Evolutionary conservation across 371 early-diverging fungal genomes (phyloP).

Genomic region (Mucor velutinosus): DNA sequence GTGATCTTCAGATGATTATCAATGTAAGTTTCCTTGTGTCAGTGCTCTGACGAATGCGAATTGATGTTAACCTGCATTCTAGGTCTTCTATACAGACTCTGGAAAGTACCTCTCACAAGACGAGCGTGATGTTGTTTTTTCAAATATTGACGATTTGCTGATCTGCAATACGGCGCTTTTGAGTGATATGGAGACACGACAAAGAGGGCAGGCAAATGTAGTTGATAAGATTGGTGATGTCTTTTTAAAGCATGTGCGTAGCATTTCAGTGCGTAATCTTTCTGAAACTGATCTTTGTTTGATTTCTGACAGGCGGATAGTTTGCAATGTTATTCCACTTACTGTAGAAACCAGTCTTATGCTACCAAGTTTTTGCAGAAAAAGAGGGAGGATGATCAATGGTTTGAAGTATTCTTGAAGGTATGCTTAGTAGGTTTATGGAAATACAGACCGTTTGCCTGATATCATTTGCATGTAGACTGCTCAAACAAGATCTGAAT

Average conservation of each 20-base stretch:
- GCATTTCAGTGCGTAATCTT: neutral
- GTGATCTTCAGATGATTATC: conserved; percentile 80
- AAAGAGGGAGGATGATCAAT: conserved; percentile 54
- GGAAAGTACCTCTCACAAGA: conserved; percentile 42
- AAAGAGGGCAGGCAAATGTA: conserved; percentile 53
- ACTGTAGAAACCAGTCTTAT: conserved; percentile 69
- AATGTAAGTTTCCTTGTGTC: conserved; percentile 53
- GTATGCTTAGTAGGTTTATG: conserved; percentile 27
- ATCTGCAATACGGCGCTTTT: conserved; percentile 72
- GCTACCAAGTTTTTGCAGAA: conserved; percentile 69
- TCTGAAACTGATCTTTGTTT: neutral
- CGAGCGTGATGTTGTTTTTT: conserved; percentile 52
- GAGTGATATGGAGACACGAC: conserved; percentile 68
- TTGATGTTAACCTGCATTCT: neutral
- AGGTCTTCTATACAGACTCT: conserved; percentile 58
- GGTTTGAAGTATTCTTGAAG: conserved; percentile 67
- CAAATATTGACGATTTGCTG: conserved; percentile 74
- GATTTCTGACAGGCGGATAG: conserved; percentile 40
- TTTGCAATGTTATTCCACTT: conserved; percentile 63
- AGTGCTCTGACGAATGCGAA: neutral
- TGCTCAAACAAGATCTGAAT: conserved; percentile 67
- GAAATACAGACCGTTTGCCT: neutral
- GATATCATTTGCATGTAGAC: conserved; percentile 27
- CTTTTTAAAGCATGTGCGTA: conserved; percentile 61
- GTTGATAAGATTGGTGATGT: conserved; percentile 63